A percentile compares a stretch with the other conserved stretches of the same genome.
Conservation (phyloP, 768 basidiomycete genomes). For the Boletales sp. region DNA sequence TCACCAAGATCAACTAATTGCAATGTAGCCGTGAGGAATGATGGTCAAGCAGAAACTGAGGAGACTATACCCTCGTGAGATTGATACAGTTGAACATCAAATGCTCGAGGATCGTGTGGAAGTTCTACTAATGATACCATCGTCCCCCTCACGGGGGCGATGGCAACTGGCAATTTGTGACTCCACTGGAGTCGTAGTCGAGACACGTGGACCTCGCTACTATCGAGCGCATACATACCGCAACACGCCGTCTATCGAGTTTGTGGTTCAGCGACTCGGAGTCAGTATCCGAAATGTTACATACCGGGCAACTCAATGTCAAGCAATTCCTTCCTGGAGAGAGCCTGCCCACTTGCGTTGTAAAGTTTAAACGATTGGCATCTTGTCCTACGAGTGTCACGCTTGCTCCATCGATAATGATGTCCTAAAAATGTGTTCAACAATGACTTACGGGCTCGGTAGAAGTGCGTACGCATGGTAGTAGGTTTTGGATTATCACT, state of each 20-base stretch:
- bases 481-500: slow-evolving; percentile 56
- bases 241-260: slow-evolving; percentile 51
- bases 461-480: slow-evolving; percentile 66
- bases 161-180: slow-evolving; percentile 33
- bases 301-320: slow-evolving; percentile 69
- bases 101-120: slow-evolving; percentile 55
- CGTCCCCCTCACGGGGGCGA: slow-evolving; percentile 24
- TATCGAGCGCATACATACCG: slow-evolving; percentile 68
- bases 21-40: slow-evolving; percentile 5
- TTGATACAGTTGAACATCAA: slow-evolving; percentile 62
- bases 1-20: slow-evolving; percentile 62
- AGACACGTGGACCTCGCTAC: slow-evolving; percentile 62
- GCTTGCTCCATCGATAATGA: slow-evolving; percentile 60
- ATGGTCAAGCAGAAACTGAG: slow-evolving; percentile 12
- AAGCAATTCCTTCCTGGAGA: slow-evolving; percentile 56
- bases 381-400: slow-evolving; percentile 63
- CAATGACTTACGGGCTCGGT: not conserved
- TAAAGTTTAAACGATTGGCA: slow-evolving; percentile 57
- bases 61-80: slow-evolving; percentile 36
- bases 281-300: slow-evolving; percentile 22
- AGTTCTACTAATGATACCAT: slow-evolving; percentile 52
- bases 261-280: not conserved
- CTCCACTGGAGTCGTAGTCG: slow-evolving; percentile 66
- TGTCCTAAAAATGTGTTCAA: slow-evolving; percentile 37
- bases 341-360: slow-evolving; percentile 39